These are phyloP conservation scores for Erythrophleum fordii DNA, from an alignment of 306 rosid genomes.

Conservation along the genomic window DNA sequence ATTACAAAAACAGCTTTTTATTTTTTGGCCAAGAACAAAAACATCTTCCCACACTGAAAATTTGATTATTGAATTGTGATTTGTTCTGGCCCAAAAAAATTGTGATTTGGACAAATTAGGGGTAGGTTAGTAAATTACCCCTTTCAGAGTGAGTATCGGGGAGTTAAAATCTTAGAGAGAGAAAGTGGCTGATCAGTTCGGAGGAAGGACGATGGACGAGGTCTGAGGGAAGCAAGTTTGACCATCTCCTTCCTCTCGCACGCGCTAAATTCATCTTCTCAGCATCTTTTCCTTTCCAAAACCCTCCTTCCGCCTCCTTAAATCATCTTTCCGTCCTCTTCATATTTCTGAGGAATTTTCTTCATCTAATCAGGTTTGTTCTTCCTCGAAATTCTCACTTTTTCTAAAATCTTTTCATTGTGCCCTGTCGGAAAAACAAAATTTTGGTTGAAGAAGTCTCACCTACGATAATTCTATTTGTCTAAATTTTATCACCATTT, in stretches of 20 bases:
- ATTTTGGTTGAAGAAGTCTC: neutral
- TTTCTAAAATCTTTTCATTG: neutral
- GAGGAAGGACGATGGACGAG: constrained; percentile 28
- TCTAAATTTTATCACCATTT: neutral
- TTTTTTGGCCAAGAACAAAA: no score
- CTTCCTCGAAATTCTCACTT: neutral
- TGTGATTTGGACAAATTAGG: neutral
- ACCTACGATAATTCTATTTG: neutral
- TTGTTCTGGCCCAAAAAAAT: no score
- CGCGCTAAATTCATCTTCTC: constrained; percentile 41
- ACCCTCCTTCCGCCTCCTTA: neutral
- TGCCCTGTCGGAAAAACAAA: constrained; percentile 20
- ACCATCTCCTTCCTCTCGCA: constrained; percentile 18
- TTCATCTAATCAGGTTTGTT: neutral
- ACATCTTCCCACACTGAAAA: neutral
- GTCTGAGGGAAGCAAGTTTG: constrained; percentile 43
- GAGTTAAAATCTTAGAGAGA: neutral
- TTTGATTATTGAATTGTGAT: neutral
- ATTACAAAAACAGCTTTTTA: neutral
- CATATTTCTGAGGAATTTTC: neutral
- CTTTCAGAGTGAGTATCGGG: neutral
- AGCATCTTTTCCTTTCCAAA: neutral
- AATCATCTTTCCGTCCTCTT: neutral
- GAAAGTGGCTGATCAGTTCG: neutral
- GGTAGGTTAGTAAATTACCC: neutral